Base-by-base conservation (phyloP, 441 rosid genomes). In the Geranium incanum region DNA sequence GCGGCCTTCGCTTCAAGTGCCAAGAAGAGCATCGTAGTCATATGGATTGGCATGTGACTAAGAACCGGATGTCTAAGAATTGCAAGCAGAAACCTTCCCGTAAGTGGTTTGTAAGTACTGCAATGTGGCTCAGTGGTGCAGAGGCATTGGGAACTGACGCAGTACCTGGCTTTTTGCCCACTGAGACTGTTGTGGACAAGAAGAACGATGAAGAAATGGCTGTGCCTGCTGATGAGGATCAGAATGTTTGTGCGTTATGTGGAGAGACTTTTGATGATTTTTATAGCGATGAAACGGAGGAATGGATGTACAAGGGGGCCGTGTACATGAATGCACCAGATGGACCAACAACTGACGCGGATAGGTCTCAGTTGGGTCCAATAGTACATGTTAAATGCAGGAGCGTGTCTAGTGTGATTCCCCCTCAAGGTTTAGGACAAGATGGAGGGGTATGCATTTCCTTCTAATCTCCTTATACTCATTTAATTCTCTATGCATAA, bases 31-130 rank as follows among this genome's bases (percentile, higher is more conserved):
- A 95, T 76, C 93, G 99, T 69, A 84, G 80, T 77, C 97, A 91
- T 78, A 95, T 95, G 99, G 99, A 95, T 84, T 95, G 99, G 99
- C 98, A 95, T 84, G 99, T 95, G 70, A 93, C 98, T 0, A 95
- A 80, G 84, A 95, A 95, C 79, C 87, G 99, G 66, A 93, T 82
- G 95, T 89, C 97, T 39, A 95, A 88, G 84, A 93, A 78, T 74
- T 97, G 91, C 67, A 92, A 91, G 84, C 98, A 95, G 84, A 95
- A 88, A 8, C 83, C 94, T 78, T 91, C 97, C 43, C 90, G 98
- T 67, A 95, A 91, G 84, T 89, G 96, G 98, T 95, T 95, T 86
- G 99, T 95, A 50, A 87, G 93, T 82, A 79, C 83, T 41, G 86
- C 83, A 77, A 93, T 95, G 98, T 95, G 98, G 98, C 99, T 95